A percentile compares a stretch with the other conserved stretches of the same genome.
Evolutionary conservation across 2,329 filamentous ascomycete genomes (phyloP).

Genomic region (Leptographium wingfieldii): DNA sequence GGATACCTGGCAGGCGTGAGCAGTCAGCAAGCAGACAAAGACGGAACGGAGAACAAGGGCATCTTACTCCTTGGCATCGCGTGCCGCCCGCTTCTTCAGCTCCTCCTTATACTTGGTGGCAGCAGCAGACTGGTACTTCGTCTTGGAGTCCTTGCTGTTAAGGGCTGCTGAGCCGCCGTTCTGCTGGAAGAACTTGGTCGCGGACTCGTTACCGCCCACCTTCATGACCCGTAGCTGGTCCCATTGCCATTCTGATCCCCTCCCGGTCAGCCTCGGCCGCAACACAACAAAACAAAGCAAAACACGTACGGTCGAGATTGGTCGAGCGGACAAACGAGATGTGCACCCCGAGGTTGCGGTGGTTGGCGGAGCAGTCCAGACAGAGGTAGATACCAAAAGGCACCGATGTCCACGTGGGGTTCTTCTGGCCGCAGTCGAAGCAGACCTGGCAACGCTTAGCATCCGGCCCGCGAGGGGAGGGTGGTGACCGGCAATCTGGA

Average conservation of each 20-base stretch:
- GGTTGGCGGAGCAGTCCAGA: conserved; percentile 92
- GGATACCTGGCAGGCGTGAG: conserved; percentile 50
- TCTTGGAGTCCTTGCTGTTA: conserved; percentile 91
- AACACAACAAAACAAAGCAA: neutral
- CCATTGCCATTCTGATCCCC: conserved; percentile 80
- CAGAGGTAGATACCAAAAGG: conserved; percentile 94
- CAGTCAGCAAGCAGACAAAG: neutral
- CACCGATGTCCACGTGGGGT: conserved; percentile 96
- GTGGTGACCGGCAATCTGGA: neutral
- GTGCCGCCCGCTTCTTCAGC: conserved; percentile 69
- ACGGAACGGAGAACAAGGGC: neutral
- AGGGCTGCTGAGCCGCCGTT: conserved; percentile 90
- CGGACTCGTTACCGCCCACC: conserved; percentile 94
- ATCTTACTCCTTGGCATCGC: conserved; percentile 72
- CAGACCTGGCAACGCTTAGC: conserved; percentile 52
- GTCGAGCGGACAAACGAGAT: conserved; percentile 98
- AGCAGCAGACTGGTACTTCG: conserved; percentile 89
- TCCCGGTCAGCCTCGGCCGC: neutral
- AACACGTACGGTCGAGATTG: conserved; percentile 82
- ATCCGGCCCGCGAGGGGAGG: neutral
- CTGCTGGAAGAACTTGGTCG: conserved; percentile 95
- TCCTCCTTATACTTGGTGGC: conserved; percentile 98
- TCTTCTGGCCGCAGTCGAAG: conserved; percentile 96
- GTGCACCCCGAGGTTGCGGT: conserved; percentile 94
- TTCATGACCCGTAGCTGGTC: conserved; percentile 96